These are phyloP conservation scores for Tuber aestivum DNA, from an alignment of 495 filamentous ascomycete genomes.

Conservation along the genomic window DNA sequence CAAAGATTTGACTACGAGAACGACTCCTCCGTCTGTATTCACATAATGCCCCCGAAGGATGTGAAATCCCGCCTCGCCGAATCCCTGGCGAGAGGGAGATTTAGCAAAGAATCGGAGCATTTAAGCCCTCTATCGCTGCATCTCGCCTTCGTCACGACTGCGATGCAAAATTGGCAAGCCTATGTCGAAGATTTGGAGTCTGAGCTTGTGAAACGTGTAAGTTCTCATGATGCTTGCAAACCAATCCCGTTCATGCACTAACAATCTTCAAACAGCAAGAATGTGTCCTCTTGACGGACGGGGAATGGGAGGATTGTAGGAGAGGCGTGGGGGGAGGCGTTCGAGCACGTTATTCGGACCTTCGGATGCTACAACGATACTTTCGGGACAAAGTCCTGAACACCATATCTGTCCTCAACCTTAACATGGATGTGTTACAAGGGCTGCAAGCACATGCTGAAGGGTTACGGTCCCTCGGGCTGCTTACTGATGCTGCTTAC, in stretches of 20 bases:
- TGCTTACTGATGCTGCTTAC: background rate
- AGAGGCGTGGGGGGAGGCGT: background rate
- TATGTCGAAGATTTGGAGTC: conserved; percentile 12
- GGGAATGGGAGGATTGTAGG: conserved; percentile 9
- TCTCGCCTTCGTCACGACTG: conserved; percentile 3
- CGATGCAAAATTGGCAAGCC: conserved; percentile 15
- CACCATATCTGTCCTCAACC: conserved; percentile 1
- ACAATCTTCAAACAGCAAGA: conserved; percentile 8
- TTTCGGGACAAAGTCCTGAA: conserved; percentile 18
- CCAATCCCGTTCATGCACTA: background rate
- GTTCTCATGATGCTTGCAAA: background rate
- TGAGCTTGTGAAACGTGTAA: conserved; percentile 9
- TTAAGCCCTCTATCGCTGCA: conserved; percentile 13
- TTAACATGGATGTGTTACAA: conserved; percentile 11
- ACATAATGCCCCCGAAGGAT: conserved; percentile 11
- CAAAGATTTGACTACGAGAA: conserved; percentile 9
- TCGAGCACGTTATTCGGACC: conserved; percentile 11
- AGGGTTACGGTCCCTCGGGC: background rate
- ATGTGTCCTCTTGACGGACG: conserved; percentile 8
- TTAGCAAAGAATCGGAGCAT: background rate
- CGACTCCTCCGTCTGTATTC: conserved; percentile 10
- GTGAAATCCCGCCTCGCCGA: background rate
- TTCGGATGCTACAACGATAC: conserved; percentile 12
- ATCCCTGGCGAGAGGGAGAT: background rate
- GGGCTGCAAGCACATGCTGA: conserved; percentile 5